These are phyloP conservation scores for Suhomyces yuchorum DNA, from an alignment of 1,139 yeast species.

Conservation along the genomic window DNA sequence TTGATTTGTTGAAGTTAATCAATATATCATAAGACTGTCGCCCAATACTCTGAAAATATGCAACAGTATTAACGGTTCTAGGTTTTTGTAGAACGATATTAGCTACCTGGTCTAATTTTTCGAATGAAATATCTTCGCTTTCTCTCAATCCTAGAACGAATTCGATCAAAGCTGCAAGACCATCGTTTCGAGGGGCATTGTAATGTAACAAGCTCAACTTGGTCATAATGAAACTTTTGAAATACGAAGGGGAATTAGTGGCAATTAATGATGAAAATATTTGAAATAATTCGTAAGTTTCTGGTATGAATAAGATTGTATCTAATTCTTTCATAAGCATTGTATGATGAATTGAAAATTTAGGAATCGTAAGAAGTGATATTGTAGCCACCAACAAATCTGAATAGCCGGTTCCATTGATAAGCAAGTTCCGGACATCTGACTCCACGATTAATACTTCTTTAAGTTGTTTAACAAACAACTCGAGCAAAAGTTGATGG, in stretches of 20 bases:
- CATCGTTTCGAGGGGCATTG: slow-evolving; percentile 56
- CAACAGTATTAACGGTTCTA: slow-evolving; percentile 41
- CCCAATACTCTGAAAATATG: slow-evolving; percentile 60
- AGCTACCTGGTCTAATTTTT: slow-evolving; percentile 66
- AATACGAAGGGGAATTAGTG: slow-evolving; percentile 35
- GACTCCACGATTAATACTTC: slow-evolving; percentile 41
- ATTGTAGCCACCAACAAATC: slow-evolving; percentile 63
- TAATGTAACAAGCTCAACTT: slow-evolving; percentile 58
- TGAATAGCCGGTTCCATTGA: slow-evolving; percentile 71
- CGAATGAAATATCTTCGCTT: slow-evolving; percentile 63
- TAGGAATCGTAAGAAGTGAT: slow-evolving; percentile 51
- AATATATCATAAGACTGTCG: slow-evolving; percentile 60
- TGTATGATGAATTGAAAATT: slow-evolving; percentile 15
- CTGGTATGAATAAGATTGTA: slow-evolving; percentile 36
- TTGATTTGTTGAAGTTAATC: slow-evolving; percentile 61
- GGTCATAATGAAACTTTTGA: slow-evolving; percentile 44
- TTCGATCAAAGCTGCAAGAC: slow-evolving; percentile 73
- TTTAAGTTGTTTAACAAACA: slow-evolving; percentile 38
- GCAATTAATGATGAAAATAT: slow-evolving; percentile 56
- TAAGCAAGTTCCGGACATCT: slow-evolving; percentile 57
- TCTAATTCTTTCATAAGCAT: slow-evolving; percentile 2
- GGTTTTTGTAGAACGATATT: slow-evolving; percentile 67
- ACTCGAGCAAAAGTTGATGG: slow-evolving; percentile 27
- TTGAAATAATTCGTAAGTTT: slow-evolving; percentile 62
- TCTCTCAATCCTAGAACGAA: slow-evolving; percentile 77